Evolutionary conservation across 352 stramenopile species (phyloP).

Genomic region (Phytophthora lateralis): DNA sequence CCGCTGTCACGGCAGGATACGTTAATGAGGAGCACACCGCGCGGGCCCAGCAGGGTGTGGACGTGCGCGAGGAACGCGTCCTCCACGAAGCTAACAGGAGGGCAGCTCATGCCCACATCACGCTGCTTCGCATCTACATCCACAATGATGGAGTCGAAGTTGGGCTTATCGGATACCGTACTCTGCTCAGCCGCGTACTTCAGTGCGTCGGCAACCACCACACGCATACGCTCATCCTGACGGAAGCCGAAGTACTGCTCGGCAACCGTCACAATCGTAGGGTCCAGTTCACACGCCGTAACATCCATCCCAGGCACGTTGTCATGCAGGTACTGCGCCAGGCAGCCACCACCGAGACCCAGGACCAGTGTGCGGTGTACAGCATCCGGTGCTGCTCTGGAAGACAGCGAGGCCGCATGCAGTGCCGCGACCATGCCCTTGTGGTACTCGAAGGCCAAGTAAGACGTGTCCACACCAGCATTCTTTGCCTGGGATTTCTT

Average conservation of each 20-base stretch:
- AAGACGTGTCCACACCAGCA: conserved; percentile 54
- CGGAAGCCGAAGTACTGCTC: conserved; percentile 76
- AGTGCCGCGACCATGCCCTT: conserved; percentile 73
- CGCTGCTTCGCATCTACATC: conserved; percentile 79
- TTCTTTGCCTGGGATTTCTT: conserved; percentile 37
- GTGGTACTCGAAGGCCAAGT: conserved; percentile 82
- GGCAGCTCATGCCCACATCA: conserved; percentile 75
- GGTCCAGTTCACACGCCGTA: conserved; percentile 71
- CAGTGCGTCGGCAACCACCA: conserved; percentile 58
- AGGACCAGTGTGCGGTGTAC: conserved; percentile 57
- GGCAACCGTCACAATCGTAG: conserved; percentile 60
- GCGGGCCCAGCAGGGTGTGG: conserved; percentile 34
- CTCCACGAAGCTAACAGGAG: conserved; percentile 66
- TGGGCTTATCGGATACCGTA: conserved; percentile 13
- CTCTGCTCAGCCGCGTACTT: conserved; percentile 46
- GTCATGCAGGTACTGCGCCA: conserved; percentile 71
- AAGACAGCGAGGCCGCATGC: conserved; percentile 43
- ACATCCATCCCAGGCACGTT: conserved; percentile 56
- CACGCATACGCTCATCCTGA: conserved; percentile 43
- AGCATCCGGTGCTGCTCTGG: conserved; percentile 12
- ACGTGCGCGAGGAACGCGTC: conserved; percentile 46
- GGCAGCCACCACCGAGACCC: conserved; percentile 70
- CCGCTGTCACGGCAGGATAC: conserved; percentile 55
- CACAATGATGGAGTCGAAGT: conserved; percentile 67
- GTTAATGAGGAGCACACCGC: conserved; percentile 70